Evolutionary conservation across 1,284 basidiomycete genomes (phyloP).

Genomic region (Papiliotrema laurentii): DNA sequence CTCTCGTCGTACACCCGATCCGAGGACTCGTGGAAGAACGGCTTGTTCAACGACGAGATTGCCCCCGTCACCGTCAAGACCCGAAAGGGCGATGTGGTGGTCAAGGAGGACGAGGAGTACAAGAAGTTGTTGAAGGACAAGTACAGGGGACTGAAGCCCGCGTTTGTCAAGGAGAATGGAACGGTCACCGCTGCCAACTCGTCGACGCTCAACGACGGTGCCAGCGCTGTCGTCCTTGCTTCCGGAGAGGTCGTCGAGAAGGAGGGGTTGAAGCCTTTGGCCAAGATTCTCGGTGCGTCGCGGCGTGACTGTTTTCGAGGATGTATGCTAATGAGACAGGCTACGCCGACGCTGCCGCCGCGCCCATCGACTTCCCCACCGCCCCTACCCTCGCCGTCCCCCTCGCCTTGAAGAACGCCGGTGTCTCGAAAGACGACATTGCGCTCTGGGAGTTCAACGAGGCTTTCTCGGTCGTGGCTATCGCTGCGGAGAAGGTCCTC

Average conservation of each 20-base stretch:
- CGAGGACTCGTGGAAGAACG: constrained; percentile 80
- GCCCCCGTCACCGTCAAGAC: constrained; percentile 90
- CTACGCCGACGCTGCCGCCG: constrained; percentile 93
- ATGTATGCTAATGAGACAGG: constrained; percentile 52
- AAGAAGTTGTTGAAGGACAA: constrained; percentile 92
- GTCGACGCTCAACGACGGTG: constrained; percentile 92
- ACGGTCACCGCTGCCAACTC: constrained; percentile 94
- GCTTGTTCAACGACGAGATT: constrained; percentile 82
- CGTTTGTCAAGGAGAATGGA: constrained; percentile 82
- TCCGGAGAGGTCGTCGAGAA: constrained; percentile 84
- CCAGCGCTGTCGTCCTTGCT: constrained; percentile 91
- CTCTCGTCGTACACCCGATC: constrained; percentile 93
- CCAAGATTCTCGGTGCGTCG: constrained; percentile 76
- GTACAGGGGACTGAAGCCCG: constrained; percentile 76
- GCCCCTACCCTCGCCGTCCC: constrained; percentile 92
- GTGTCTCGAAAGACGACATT: constrained; percentile 77
- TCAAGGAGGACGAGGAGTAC: constrained; percentile 96
- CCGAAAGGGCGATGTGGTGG: constrained; percentile 85
- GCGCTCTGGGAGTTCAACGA: constrained; percentile 96
- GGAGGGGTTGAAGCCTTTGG: constrained; percentile 82
- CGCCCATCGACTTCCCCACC: constrained; percentile 94
- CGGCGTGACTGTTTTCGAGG: constrained; percentile 23
- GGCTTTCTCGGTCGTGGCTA: constrained; percentile 93
- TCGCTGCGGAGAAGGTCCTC: constrained; percentile 84
- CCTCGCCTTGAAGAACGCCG: constrained; percentile 79